Base-by-base conservation (phyloP, 768 basidiomycete species). In the Russula griseocarnosa region DNA sequence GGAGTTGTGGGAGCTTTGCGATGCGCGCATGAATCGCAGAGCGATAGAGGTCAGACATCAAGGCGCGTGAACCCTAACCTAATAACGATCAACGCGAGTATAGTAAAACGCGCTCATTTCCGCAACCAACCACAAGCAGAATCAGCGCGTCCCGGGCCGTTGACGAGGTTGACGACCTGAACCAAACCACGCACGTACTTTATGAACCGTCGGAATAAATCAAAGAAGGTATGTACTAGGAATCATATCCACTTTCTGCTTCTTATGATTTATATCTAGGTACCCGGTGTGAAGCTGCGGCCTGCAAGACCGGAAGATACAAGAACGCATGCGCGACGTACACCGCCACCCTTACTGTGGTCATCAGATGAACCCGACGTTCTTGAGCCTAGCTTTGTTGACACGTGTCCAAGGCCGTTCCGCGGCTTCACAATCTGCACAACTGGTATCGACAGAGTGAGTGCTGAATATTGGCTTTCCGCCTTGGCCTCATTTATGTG, bases 391-490 rank as follows among this genome's bases (percentile, higher is more conserved):
- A 69, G 67, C 57, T 67, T 69, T 55, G 50, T 70, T 10, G 73
- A 76, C 56, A 50, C 69, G n/a, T 75, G 73, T 75, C 87, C 87
- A 22, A 76, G 87, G 44, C 90, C 90, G 0, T 86, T 94, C 69
- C 83, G 76, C 58, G 81, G 82, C 1, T 75, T 88, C 22, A 76
- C 84, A 0, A 67, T 94, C 2, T 92, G 87, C 72, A 89, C 88
- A 40, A 92, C 91, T 0, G 90, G 91, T 7, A 78, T 87, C 49
- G 90, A 93, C 77, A 93, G 92, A 83, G 92, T 88, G 62, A 49
- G 81, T 70, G 34, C 28, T 51, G 18, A 30, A 58, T 52, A 49
- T 20, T 47, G 20, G 6, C 52, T 44, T 16, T 42, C 30, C 24
- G 10, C 26, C 34, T 58, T 55, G 24, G 9, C 22, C 47, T 64